Evolutionary conservation across 352 stramenopile genomes (phyloP).

Genomic region (Pythium phragmiticola): DNA sequence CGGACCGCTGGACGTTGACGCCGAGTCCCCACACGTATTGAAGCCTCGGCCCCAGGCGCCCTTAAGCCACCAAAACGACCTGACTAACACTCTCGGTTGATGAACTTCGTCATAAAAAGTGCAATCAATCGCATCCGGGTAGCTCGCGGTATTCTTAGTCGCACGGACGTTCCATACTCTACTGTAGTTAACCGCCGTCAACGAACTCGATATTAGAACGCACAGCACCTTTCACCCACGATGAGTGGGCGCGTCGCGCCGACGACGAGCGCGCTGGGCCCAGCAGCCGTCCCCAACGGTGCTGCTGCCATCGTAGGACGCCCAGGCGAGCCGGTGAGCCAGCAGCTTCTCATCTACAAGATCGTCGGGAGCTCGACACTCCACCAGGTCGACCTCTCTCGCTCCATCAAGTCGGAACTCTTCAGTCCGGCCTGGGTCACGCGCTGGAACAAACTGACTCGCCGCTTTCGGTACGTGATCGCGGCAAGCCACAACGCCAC

Average conservation of each 20-base stretch:
- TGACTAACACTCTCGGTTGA: too few relatives aligned
- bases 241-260: background rate
- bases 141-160: too few relatives aligned
- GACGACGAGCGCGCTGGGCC: background rate
- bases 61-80: too few relatives aligned
- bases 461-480: conserved; percentile 3
- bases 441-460: background rate
- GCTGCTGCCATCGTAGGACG: background rate
- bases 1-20: too few relatives aligned
- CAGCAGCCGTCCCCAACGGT: background rate
- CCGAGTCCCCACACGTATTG: too few relatives aligned
- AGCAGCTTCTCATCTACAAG: background rate
- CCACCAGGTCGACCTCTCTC: conserved; percentile 9
- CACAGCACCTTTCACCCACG: too few relatives aligned
- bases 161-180: too few relatives aligned
- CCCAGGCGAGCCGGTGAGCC: background rate
- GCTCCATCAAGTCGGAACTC: conserved; percentile 12
- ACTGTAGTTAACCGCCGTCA: too few relatives aligned
- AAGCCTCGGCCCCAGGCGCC: too few relatives aligned
- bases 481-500: conserved; percentile 5
- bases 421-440: background rate
- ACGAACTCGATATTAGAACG: too few relatives aligned
- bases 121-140: too few relatives aligned
- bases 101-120: too few relatives aligned
- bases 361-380: conserved; percentile 5